A percentile compares a stretch with the other conserved stretches of the same genome.
Conservation (phyloP, 2,329 filamentous ascomycete species). For the Beauveria australis region DNA sequence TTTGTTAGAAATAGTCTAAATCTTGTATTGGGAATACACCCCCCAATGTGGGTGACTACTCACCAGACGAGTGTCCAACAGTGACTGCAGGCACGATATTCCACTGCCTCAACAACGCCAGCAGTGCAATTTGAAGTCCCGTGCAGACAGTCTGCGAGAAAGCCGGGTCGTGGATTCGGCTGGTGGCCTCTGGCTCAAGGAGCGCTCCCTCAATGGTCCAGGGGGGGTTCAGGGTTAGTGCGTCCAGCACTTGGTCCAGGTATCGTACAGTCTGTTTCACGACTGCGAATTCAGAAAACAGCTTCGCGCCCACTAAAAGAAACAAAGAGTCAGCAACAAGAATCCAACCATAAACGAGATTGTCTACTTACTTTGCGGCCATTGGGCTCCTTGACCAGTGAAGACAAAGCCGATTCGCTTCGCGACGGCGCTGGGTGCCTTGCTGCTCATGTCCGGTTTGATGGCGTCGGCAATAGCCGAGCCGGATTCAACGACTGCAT, state of each 20-base stretch:
- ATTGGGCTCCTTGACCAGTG: slow-evolving; percentile 26
- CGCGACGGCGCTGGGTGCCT: not conserved
- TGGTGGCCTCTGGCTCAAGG: slow-evolving; percentile 10
- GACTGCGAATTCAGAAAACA: not conserved
- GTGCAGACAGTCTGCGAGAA: slow-evolving; percentile 31
- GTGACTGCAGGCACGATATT: slow-evolving; percentile 27
- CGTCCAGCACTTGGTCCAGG: not conserved
- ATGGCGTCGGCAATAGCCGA: not conserved
- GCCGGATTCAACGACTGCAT: not conserved
- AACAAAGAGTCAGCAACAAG: not conserved
- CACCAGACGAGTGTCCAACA: slow-evolving; percentile 33
- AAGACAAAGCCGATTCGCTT: slow-evolving; percentile 17
- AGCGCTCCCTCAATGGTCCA: not conserved
- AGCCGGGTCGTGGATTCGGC: slow-evolving; percentile 24
- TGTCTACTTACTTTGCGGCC: slow-evolving; percentile 19
- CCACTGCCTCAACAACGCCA: slow-evolving; percentile 31
- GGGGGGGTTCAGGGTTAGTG: not conserved
- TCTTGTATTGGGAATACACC: no score
- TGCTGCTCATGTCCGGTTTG: not conserved
- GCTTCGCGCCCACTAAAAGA: not conserved
- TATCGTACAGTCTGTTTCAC: not conserved
- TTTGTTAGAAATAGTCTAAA: no score
- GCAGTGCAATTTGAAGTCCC: slow-evolving; percentile 34
- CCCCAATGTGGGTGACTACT: slow-evolving; percentile 12
- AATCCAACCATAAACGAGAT: slow-evolving; percentile 16